A percentile compares a stretch with the other conserved stretches of the same genome.
Conservation (phyloP, 495 filamentous ascomycete genomes). For the Tetracladium marchalianum region DNA sequence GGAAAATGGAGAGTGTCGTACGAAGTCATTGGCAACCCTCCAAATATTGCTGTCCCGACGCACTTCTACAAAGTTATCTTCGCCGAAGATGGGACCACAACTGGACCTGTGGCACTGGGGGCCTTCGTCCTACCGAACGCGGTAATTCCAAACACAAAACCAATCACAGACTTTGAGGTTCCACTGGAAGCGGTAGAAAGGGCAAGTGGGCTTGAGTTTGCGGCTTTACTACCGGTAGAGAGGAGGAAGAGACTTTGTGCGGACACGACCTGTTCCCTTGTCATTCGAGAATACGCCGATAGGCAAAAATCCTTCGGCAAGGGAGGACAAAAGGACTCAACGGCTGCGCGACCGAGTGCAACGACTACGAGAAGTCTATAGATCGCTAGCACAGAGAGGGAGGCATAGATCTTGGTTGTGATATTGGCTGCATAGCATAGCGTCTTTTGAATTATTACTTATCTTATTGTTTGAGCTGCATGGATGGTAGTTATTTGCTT, state of each 20-base stretch:
- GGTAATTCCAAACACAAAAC: constrained; percentile 75
- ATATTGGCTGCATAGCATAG: too few species aligned
- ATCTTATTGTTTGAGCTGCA: too few species aligned
- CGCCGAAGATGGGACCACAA: constrained; percentile 67
- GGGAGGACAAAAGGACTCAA: constrained; percentile 5
- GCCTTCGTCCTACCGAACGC: constrained; percentile 96
- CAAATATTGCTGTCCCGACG: constrained; percentile 91
- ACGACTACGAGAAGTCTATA: constrained; percentile 9
- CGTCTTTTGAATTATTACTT: too few species aligned
- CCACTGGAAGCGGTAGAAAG: constrained; percentile 86
- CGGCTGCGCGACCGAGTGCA: constrained; percentile 14
- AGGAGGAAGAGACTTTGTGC: constrained; percentile 75
- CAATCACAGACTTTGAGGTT: constrained; percentile 83
- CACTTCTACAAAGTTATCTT: constrained; percentile 99
- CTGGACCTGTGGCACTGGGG: constrained; percentile 75
- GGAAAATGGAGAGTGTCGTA: constrained; percentile 92
- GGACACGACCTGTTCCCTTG: constrained; percentile 69
- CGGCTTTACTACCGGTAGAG: constrained; percentile 57
- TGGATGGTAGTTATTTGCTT: too few species aligned
- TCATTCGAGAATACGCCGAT: constrained; percentile 69
- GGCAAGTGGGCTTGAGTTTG: constrained; percentile 87
- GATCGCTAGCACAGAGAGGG: too few species aligned
- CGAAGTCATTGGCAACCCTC: constrained; percentile 93
- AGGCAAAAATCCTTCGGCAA: constrained; percentile 48
- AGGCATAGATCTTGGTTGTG: too few species aligned